Percentiles rank a stretch among this genome's conserved stretches.
Evolutionary conservation across 2,329 filamentous ascomycete species (phyloP).

Genomic region (Penicillium paneum): DNA sequence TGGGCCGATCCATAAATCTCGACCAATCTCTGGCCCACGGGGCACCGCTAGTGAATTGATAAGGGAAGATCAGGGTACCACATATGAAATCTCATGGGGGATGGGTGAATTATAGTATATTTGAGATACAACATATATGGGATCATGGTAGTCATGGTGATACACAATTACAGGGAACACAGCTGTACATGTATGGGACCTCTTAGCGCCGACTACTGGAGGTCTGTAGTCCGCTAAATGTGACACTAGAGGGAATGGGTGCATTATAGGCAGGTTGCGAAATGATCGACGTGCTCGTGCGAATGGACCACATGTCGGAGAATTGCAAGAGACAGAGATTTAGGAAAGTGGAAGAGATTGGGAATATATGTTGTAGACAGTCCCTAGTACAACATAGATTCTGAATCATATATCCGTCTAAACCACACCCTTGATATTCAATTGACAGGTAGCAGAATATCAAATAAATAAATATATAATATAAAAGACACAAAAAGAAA

Average conservation of each 20-base stretch:
- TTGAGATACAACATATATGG: too few species aligned
- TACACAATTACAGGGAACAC: constrained; percentile 18
- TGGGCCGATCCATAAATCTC: background rate
- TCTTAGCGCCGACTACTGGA: constrained; percentile 6
- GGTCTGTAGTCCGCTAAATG: constrained; percentile 1
- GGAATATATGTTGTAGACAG: too few species aligned
- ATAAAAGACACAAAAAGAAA: background rate
- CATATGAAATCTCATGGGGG: background rate
- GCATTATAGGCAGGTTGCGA: constrained; percentile 4
- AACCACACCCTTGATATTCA: too few species aligned
- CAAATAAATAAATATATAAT: too few species aligned
- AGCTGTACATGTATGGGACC: constrained; percentile 1
- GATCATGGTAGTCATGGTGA: too few species aligned
- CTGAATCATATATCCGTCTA: too few species aligned
- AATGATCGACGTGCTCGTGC: constrained; percentile 12
- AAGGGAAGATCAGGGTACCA: background rate
- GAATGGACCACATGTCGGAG: constrained; percentile 12
- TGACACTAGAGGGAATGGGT: background rate
- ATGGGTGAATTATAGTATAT: too few species aligned
- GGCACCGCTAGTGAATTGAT: background rate
- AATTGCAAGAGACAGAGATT: background rate
- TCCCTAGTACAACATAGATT: too few species aligned
- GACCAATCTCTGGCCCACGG: background rate
- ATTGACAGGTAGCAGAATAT: too few species aligned
- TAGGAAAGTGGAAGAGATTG: too few species aligned